Evolutionary conservation across 2,329 filamentous ascomycete genomes (phyloP), one percentile per base, ranked within the genome.

Genomic region (Acrocalymma vagum): DNA sequence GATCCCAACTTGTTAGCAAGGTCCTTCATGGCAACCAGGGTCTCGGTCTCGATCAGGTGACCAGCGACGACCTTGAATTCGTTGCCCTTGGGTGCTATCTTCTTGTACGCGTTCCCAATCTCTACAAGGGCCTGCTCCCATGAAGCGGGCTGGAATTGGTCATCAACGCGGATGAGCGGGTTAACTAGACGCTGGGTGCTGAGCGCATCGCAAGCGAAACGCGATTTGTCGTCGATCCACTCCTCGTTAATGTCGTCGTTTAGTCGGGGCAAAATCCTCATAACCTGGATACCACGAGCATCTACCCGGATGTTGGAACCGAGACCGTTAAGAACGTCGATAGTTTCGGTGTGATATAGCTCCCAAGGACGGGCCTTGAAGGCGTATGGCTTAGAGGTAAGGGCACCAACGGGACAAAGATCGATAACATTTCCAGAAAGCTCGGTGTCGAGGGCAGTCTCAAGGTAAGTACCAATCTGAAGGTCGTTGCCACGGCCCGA

Each of bases 211-310:
- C 92, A 95, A 27, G 94, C 93, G 70, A 97, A 99, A 53, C 94
- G 85, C 26, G 90, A 86, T 81, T 97, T 99, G 78, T 99, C 94
- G 74, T 97, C 94, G 72, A 99, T 97, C 94, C 94, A 99, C 74
- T 99, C 94, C 77, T 99, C 94, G 72, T 99, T 99, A 62, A 99
- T 85, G 62, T 97, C 92, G 68, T 99, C 94, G 70, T 99, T 99
- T 48, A 99, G 80, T 61, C 94, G 84, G 45, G 94, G 94, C 11
- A 96, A 69, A 46, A 99, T 81, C 60, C 94, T 87, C 92, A 99
- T 96, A 35, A 99, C 93, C 75, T 97, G 92, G 54, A 96, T 79
- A 45, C 94, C 94, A 64, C 94, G 85, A 42, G 91, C 87, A 74
- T 99, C 94, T 29, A 97, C 86, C 29, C 94, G 86, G 62, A 99